Conservation (phyloP, 352 stramenopile species). For the Phytopythium cucurbitacearum region DNA sequence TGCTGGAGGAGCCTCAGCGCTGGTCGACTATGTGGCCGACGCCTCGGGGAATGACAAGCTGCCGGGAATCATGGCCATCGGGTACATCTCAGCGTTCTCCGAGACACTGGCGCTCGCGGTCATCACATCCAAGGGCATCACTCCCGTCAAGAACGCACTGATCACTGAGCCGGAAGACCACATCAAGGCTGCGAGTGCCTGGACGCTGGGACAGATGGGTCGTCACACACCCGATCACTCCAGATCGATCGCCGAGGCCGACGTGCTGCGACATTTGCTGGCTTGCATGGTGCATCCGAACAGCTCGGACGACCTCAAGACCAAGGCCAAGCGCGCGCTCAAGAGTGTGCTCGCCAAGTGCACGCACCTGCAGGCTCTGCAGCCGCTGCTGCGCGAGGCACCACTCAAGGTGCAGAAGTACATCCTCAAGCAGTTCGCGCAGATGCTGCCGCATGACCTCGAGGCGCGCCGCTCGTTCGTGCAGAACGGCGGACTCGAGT, state of each 20-base stretch:
- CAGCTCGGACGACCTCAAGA: constrained; percentile 92
- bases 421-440: constrained; percentile 94
- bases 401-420: constrained; percentile 96
- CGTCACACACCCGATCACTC: constrained; percentile 93
- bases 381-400: constrained; percentile 90
- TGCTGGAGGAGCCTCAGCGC: constrained; percentile 89
- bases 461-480: constrained; percentile 92
- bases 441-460: constrained; percentile 92
- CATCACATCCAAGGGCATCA: constrained; percentile 93
- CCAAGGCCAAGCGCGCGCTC: constrained; percentile 91
- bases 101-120: constrained; percentile 92
- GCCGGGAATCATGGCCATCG: constrained; percentile 94
- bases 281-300: constrained; percentile 92
- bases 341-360: constrained; percentile 94
- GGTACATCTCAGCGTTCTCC: constrained; percentile 94
- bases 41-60: constrained; percentile 91
- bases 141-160: constrained; percentile 90
- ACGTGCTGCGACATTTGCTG: constrained; percentile 91
- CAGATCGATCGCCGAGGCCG: constrained; percentile 88
- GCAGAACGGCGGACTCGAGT: constrained; percentile 91
- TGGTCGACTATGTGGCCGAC: constrained; percentile 93
- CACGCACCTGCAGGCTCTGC: constrained; percentile 90
- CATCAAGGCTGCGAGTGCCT: constrained; percentile 93
- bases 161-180: constrained; percentile 94
- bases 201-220: constrained; percentile 94